phyloP scores from a whole-genome alignment of 1,139 yeast genomes.

The Trichomonascaceae sp. region DNA sequence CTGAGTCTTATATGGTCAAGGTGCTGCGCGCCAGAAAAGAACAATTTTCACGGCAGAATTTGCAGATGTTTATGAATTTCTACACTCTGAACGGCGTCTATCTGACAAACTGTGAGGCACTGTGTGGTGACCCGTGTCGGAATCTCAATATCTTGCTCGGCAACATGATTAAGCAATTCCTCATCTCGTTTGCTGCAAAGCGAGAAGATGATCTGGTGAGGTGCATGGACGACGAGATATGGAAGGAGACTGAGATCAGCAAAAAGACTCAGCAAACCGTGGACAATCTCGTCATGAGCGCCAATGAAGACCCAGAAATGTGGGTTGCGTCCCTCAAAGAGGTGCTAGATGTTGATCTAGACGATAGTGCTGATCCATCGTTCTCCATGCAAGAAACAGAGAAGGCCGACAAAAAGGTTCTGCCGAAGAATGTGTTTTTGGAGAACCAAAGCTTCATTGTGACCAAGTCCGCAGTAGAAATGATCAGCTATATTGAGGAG shows the following conservation, averaged over 20 bases:
- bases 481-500: conserved; percentile 32
- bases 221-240: conserved; percentile 53
- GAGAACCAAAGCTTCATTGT: conserved; percentile 29
- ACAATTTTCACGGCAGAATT: conserved; percentile 38
- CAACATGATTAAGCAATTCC: conserved; percentile 52
- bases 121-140: conserved; percentile 59
- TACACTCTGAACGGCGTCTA: conserved; percentile 59
- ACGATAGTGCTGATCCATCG: too few species aligned
- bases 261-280: conserved; percentile 37
- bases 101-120: conserved; percentile 70
- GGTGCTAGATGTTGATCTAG: conserved; percentile 6
- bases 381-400: not conserved
- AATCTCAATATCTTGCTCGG: conserved; percentile 54
- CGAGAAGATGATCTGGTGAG: conserved; percentile 34
- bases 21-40: conserved; percentile 68
- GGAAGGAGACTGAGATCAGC: conserved; percentile 60
- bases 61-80: conserved; percentile 44
- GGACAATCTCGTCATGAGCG: conserved; percentile 42
- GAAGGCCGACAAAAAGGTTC: conserved; percentile 8
- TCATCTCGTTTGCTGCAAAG: conserved; percentile 43
- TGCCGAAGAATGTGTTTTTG: conserved; percentile 21
- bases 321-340: conserved; percentile 30
- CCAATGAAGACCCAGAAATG: conserved; percentile 33
- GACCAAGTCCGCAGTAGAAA: conserved; percentile 21
- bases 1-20: conserved; percentile 69